phyloP scores from a whole-genome alignment of 352 stramenopile genomes.

The Pythium phragmiticola region DNA sequence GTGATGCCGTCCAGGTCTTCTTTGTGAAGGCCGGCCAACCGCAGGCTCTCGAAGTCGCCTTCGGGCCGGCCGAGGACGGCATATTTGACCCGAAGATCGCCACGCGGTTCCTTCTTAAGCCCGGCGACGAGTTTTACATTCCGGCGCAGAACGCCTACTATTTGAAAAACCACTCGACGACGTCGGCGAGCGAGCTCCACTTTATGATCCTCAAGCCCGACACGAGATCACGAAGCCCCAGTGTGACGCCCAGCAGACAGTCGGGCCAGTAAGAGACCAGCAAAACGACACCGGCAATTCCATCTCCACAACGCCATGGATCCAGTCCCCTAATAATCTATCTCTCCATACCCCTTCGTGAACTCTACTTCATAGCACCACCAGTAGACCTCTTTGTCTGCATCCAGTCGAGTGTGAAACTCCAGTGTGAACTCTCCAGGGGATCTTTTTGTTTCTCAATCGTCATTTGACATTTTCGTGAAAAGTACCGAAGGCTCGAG shows the following conservation, averaged over 20 bases:
- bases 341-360: background rate
- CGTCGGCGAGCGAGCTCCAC: slow-evolving; percentile 84
- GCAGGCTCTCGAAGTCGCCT: slow-evolving; percentile 68
- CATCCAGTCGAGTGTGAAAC: background rate
- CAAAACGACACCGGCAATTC: background rate
- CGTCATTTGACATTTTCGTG: slow-evolving; percentile 2
- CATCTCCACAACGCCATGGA: slow-evolving; percentile 9
- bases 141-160: slow-evolving; percentile 95
- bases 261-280: background rate
- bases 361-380: no score
- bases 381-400: background rate
- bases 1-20: slow-evolving; percentile 93
- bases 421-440: slow-evolving; percentile 7
- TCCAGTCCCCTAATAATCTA: background rate
- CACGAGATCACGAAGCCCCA: slow-evolving; percentile 15
- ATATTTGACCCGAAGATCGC: slow-evolving; percentile 90
- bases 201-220: slow-evolving; percentile 94
- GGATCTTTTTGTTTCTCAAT: background rate
- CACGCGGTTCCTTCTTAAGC: slow-evolving; percentile 91
- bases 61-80: slow-evolving; percentile 65
- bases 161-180: slow-evolving; percentile 95
- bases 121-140: slow-evolving; percentile 97
- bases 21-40: slow-evolving; percentile 91
- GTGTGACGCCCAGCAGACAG: background rate
- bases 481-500: background rate